These are phyloP conservation scores for Aspergillus neoniger DNA, from an alignment of 2,329 filamentous ascomycete genomes.

Conservation along the genomic window DNA sequence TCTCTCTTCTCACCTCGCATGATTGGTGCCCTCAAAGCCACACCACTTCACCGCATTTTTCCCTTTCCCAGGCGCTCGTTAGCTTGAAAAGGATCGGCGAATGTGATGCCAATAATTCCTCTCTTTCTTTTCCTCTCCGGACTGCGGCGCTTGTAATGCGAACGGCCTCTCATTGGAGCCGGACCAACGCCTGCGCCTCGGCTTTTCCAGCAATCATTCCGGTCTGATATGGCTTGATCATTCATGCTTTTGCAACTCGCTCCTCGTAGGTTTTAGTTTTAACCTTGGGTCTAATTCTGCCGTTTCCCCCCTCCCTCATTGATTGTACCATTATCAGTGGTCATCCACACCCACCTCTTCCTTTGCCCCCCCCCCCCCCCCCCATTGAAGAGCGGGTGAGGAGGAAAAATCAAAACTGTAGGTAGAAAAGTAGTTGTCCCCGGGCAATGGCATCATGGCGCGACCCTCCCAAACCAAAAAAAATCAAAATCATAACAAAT, in stretches of 20 bases:
- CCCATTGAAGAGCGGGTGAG: background rate
- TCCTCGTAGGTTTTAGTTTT: background rate
- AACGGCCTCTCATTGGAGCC: constrained; percentile 1
- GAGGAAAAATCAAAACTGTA: background rate
- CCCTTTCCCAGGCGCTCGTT: constrained; percentile 1
- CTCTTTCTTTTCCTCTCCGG: background rate
- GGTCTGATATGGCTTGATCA: constrained; percentile 2
- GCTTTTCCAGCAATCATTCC: background rate
- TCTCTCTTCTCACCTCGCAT: background rate
- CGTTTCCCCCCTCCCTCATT: background rate
- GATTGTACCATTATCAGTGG: background rate
- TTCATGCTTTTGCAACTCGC: background rate
- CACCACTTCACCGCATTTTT: constrained; percentile 21
- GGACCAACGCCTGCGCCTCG: background rate
- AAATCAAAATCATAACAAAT: constrained; percentile 3
- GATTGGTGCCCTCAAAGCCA: constrained; percentile 17
- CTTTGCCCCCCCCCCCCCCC: too few relatives aligned
- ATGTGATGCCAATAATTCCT: constrained; percentile 4
- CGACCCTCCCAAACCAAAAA: background rate
- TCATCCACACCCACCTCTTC: background rate
- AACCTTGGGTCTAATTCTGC: background rate
- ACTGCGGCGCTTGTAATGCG: background rate
- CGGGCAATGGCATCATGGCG: background rate
- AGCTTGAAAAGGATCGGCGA: constrained; percentile 7
- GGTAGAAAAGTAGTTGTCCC: background rate